Evolutionary conservation across 768 basidiomycete genomes (phyloP).

Genomic region (Leccinum disarticulatum): DNA sequence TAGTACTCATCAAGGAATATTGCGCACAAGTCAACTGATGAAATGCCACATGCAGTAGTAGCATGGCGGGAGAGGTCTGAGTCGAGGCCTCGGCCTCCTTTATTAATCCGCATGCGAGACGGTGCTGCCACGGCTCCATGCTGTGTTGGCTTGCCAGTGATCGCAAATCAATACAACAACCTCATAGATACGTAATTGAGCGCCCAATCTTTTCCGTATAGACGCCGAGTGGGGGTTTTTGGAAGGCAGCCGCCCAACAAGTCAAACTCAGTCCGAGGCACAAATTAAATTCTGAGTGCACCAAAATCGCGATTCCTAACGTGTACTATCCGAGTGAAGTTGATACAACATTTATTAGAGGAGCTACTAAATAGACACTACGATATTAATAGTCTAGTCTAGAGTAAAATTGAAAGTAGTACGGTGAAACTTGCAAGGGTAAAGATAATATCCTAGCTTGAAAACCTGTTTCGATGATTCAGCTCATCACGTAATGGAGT

Average conservation of each 20-base stretch:
- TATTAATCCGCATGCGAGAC: neutral
- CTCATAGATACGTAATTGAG: neutral
- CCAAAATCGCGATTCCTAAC: neutral
- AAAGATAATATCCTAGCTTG: neutral
- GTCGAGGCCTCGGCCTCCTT: neutral
- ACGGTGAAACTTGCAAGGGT: neutral
- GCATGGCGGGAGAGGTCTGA: conserved; percentile 1
- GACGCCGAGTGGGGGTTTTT: neutral
- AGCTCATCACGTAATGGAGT: neutral
- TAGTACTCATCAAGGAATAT: neutral
- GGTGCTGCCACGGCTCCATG: conserved; percentile 16
- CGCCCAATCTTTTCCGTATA: neutral
- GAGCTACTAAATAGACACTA: neutral
- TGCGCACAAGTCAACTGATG: neutral
- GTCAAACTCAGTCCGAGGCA: neutral
- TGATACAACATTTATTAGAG: neutral
- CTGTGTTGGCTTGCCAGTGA: neutral
- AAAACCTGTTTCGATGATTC: neutral
- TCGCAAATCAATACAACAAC: neutral
- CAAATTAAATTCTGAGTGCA: neutral
- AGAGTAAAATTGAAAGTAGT: neutral
- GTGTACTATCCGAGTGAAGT: neutral
- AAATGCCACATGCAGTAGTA: conserved; percentile 1
- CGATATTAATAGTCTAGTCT: neutral
- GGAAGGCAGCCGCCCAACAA: conserved; percentile 3